A percentile compares a stretch with the other conserved stretches of the same genome.
These are phyloP conservation scores for Tripidium arundinaceum DNA, from an alignment of 202 grass and related monocot genomes.

Conservation along the genomic window DNA sequence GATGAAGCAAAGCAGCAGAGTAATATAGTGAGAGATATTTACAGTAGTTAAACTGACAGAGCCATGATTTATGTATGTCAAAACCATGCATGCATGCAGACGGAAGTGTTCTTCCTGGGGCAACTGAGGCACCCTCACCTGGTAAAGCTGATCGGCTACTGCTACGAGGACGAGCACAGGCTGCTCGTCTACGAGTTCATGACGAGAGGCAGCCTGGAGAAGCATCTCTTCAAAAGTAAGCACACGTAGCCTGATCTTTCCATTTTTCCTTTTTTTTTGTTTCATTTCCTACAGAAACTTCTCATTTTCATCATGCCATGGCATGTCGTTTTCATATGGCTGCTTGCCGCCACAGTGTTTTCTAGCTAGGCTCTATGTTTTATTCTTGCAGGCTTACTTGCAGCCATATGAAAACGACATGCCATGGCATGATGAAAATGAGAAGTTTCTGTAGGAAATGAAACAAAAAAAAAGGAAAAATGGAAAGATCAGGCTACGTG, in stretches of 20 bases:
- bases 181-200: conserved; percentile 91
- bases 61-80: not conserved
- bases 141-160: conserved; percentile 89
- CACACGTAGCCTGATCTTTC: not conserved
- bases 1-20: not conserved
- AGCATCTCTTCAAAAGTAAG: conserved; percentile 92
- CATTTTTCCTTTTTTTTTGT: not conserved
- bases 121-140: conserved; percentile 78
- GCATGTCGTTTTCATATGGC: not conserved
- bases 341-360: not conserved
- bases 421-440: not conserved
- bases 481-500: not conserved
- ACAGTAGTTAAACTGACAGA: not conserved
- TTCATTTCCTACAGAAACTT: not conserved
- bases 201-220: conserved; percentile 83
- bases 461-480: not conserved
- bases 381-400: not conserved
- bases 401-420: not conserved
- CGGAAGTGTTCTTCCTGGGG: conserved; percentile 78
- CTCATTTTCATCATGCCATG: not conserved
- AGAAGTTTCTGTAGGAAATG: not conserved
- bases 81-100: conserved; percentile 11
- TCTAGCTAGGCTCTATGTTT: not conserved
- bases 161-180: conserved; percentile 84
- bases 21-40: not conserved